A percentile compares a stretch with the other conserved stretches of the same genome.
phyloP scores from a whole-genome alignment of 768 basidiomycete species.

The Auriculariales sp. region DNA sequence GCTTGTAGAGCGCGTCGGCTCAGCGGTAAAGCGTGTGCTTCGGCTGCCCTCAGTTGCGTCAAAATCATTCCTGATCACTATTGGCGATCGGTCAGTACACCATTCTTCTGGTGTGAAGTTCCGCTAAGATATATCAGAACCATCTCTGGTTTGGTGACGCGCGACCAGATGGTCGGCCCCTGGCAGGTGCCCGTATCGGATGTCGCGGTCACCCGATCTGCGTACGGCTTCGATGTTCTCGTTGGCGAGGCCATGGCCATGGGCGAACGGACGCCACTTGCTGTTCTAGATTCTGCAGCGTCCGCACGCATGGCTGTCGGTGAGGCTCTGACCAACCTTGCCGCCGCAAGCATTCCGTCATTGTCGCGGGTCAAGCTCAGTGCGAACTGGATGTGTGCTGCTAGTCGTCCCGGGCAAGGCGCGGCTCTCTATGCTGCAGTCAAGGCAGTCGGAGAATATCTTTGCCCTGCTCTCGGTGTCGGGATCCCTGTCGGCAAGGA shows the following conservation, averaged over 20 bases:
- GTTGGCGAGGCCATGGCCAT: conserved; percentile 96
- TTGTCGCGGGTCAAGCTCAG: conserved; percentile 80
- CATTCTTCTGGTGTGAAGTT: not conserved
- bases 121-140: conserved; percentile 15
- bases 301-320: conserved; percentile 94
- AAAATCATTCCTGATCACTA: conserved; percentile 96
- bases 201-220: conserved; percentile 88
- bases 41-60: conserved; percentile 86
- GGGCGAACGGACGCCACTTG: conserved; percentile 91
- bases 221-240: conserved; percentile 78
- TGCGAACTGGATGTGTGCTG: conserved; percentile 99
- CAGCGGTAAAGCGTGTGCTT: conserved; percentile 70
- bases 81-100: conserved; percentile 57
- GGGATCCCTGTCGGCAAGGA: conserved; percentile 99
- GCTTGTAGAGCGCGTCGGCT: conserved; percentile 34
- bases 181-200: conserved; percentile 98
- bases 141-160: conserved; percentile 84
- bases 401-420: conserved; percentile 79
- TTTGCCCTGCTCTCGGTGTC: conserved; percentile 86
- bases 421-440: conserved; percentile 82
- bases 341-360: conserved; percentile 58
- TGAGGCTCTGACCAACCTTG: conserved; percentile 84
- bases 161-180: conserved; percentile 98
- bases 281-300: conserved; percentile 73
- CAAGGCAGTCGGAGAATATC: conserved; percentile 77